Percentiles rank a stretch among this genome's conserved stretches.
phyloP scores from a whole-genome alignment of 768 basidiomycete genomes.

The Phaeotremella skinneri region DNA sequence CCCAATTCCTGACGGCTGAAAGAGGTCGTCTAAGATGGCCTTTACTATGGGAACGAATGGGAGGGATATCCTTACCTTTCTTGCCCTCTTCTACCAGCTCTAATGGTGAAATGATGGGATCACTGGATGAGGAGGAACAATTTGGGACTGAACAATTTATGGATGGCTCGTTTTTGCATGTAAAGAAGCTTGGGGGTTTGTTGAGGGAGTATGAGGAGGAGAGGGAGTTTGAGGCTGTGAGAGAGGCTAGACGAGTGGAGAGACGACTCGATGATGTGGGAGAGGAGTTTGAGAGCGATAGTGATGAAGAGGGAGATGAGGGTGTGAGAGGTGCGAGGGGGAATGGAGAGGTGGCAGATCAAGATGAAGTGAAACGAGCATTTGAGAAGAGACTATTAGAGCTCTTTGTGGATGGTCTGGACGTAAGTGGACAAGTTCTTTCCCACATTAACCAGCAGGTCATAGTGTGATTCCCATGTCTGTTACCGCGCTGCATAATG shows the following conservation, averaged over 20 bases:
- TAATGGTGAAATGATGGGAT: too few relatives aligned
- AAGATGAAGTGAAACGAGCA: slow-evolving; percentile 32
- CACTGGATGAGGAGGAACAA: slow-evolving; percentile 1
- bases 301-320: slow-evolving; percentile 32
- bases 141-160: slow-evolving; percentile 8
- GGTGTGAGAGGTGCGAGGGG: slow-evolving; percentile 9
- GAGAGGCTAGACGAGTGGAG: slow-evolving; percentile 51
- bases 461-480: too few relatives aligned
- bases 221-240: slow-evolving; percentile 54
- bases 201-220: slow-evolving; percentile 64
- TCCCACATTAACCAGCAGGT: not conserved
- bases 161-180: slow-evolving; percentile 26
- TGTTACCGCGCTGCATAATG: not conserved
- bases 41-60: slow-evolving; percentile 46
- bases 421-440: slow-evolving; percentile 36
- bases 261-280: slow-evolving; percentile 64
- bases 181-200: slow-evolving; percentile 52
- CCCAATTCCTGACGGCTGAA: slow-evolving; percentile 12
- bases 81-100: not conserved
- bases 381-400: slow-evolving; percentile 47
- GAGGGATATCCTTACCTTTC: slow-evolving; percentile 24
- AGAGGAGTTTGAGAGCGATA: slow-evolving; percentile 74
- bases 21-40: slow-evolving; percentile 41
- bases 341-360: slow-evolving; percentile 20
- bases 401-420: slow-evolving; percentile 48